Evolutionary conservation across 2,329 filamentous ascomycete species (phyloP).

Genomic region (Periconia digitata): DNA sequence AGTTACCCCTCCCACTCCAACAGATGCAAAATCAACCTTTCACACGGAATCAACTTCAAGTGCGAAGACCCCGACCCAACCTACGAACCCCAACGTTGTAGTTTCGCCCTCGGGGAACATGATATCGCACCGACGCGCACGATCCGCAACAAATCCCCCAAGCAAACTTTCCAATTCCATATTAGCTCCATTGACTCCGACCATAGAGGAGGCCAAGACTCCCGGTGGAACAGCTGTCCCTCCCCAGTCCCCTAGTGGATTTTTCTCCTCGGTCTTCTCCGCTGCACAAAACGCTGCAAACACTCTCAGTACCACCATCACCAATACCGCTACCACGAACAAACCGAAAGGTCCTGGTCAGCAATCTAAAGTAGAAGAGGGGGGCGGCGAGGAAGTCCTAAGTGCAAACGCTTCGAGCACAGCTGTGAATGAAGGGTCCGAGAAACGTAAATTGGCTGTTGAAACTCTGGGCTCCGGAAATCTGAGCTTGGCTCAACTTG

Average conservation of each 20-base stretch:
- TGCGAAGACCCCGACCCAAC: slow-evolving; percentile 30
- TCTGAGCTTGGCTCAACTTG: slow-evolving; percentile 84
- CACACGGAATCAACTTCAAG: slow-evolving; percentile 30
- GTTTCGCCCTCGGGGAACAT: slow-evolving; percentile 68
- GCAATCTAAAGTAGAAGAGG: slow-evolving; percentile 25
- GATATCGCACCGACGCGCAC: slow-evolving; percentile 69
- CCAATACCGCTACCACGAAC: slow-evolving; percentile 59
- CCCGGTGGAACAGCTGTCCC: slow-evolving; percentile 56
- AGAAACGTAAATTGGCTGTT: slow-evolving; percentile 68
- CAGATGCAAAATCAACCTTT: slow-evolving; percentile 46
- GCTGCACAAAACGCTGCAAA: slow-evolving; percentile 90
- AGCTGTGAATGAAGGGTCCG: slow-evolving; percentile 18
- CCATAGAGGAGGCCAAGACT: slow-evolving; percentile 68
- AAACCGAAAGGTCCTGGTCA: slow-evolving; percentile 52
- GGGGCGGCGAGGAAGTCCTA: slow-evolving; percentile 48
- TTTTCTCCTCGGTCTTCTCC: slow-evolving; percentile 92
- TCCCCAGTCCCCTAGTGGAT: slow-evolving; percentile 59
- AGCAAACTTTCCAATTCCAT: slow-evolving; percentile 84
- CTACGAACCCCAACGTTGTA: slow-evolving; percentile 54
- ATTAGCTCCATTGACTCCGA: slow-evolving; percentile 69
- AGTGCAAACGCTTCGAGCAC: slow-evolving; percentile 31
- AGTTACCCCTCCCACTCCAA: slow-evolving; percentile 66
- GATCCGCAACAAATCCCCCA: slow-evolving; percentile 62
- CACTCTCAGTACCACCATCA: slow-evolving; percentile 72
- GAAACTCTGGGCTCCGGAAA: slow-evolving; percentile 89